Evolutionary conservation across 164 flowering plant genomes (phyloP).

Genomic region (Vitis rotundifolia): DNA sequence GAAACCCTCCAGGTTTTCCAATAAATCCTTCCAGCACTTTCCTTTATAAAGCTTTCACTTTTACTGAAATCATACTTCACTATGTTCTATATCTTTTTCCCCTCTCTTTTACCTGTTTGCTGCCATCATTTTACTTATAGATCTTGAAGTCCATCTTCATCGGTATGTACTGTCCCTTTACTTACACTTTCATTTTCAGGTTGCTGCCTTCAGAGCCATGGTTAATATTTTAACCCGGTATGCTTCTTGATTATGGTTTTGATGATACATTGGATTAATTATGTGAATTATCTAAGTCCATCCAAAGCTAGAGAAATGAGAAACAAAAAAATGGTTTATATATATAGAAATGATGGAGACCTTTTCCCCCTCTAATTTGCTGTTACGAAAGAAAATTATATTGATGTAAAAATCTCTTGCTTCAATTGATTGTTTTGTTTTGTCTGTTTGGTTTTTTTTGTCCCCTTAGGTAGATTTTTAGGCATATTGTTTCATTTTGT

Average conservation of each 20-base stretch:
- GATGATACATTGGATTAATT: too few species aligned
- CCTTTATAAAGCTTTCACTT: neutral
- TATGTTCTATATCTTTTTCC: neutral
- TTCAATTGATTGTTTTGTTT: too few species aligned
- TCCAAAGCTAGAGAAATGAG: too few species aligned
- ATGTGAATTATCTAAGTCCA: too few species aligned
- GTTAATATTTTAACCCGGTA: slow-evolving; percentile 95
- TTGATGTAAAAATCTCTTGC: too few species aligned
- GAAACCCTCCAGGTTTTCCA: slow-evolving; percentile 90
- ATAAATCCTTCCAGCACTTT: neutral
- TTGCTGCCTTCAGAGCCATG: slow-evolving; percentile 99
- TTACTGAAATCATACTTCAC: neutral
- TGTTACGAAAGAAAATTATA: too few species aligned
- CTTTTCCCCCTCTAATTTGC: too few species aligned
- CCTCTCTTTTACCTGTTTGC: neutral
- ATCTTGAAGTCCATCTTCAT: neutral
- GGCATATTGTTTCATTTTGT: too few species aligned
- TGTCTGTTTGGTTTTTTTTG: too few species aligned
- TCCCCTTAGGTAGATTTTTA: too few species aligned
- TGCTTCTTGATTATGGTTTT: neutral
- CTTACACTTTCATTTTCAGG: slow-evolving; percentile 49
- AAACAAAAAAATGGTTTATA: too few species aligned
- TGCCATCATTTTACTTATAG: neutral
- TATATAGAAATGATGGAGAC: too few species aligned
- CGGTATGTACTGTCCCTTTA: neutral